Evolutionary conservation across 257 asterid genomes (phyloP).

Genomic region (Solanum dulcamara): DNA sequence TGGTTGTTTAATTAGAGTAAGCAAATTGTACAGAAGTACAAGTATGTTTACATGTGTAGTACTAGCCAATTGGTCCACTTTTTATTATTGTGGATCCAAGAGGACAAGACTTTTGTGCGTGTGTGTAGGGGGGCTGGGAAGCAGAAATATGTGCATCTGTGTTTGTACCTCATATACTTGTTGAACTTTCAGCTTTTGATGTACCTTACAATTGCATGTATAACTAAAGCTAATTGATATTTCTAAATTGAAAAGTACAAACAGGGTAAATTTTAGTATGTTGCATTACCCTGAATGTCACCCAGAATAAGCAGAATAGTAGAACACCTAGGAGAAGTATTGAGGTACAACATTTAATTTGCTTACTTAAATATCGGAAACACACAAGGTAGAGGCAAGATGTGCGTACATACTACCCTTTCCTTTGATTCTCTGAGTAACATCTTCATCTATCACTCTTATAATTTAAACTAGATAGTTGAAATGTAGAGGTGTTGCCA

Average conservation of each 20-base stretch:
- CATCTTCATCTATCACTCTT: no score
- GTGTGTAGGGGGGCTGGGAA: not conserved
- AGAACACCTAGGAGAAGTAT: not conserved
- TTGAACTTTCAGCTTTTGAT: no score
- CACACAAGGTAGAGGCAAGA: constrained; percentile 1
- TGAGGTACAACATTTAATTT: not conserved
- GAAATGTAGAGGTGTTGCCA: no score
- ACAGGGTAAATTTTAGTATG: not conserved
- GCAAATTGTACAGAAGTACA: not conserved
- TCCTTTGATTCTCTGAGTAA: no score
- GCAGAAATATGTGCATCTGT: not conserved
- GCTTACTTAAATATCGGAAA: not conserved
- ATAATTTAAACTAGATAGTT: no score
- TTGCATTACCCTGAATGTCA: not conserved
- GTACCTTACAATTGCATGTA: not conserved
- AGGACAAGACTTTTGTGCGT: not conserved
- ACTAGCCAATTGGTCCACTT: not conserved
- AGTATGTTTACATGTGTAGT: not conserved
- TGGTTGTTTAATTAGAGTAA: not conserved
- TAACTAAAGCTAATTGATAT: not conserved
- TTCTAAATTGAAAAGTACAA: not conserved
- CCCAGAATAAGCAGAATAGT: not conserved
- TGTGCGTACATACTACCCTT: not conserved
- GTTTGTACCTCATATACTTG: not conserved
- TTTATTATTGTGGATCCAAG: not conserved